Percentiles rank a stretch among this genome's conserved stretches.
phyloP scores from a whole-genome alignment of 192 early-diverging fungal genomes.

The Coemansia sp. region DNA sequence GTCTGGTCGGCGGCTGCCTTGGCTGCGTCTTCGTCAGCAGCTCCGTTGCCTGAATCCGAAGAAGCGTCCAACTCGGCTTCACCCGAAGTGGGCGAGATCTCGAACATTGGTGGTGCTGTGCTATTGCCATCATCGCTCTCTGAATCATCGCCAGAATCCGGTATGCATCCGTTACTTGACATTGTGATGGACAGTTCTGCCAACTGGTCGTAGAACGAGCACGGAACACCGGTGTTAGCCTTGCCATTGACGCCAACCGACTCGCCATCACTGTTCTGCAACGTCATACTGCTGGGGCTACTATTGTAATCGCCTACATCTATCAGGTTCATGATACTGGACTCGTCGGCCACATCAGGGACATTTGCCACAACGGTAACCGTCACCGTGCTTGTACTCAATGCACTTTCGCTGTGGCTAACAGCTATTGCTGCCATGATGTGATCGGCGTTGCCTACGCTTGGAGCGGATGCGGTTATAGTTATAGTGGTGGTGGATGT shows the following conservation, averaged over 20 bases:
- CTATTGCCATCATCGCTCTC: too few relatives aligned
- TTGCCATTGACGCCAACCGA: background rate
- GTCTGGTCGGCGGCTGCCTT: background rate
- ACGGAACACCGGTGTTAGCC: background rate
- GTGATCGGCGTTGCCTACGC: conserved; percentile 7
- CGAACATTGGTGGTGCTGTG: too few relatives aligned
- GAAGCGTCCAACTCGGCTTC: too few relatives aligned
- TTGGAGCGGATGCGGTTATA: background rate
- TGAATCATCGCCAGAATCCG: background rate
- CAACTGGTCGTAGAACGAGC: background rate
- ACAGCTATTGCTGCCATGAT: conserved; percentile 24
- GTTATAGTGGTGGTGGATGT: background rate
- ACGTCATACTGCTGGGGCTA: background rate
- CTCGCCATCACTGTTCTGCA: background rate
- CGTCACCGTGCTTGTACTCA: background rate
- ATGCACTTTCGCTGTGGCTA: background rate
- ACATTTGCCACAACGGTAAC: background rate
- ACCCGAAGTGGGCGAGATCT: too few relatives aligned
- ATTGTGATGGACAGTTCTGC: background rate
- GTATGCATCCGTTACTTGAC: background rate
- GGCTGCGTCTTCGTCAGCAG: background rate
- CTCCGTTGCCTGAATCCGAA: too few relatives aligned
- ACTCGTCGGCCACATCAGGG: background rate
- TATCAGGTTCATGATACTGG: conserved; percentile 1
- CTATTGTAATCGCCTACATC: background rate